These are phyloP conservation scores for Arthromyces matolae DNA, from an alignment of 768 basidiomycete species.

Conservation along the genomic window DNA sequence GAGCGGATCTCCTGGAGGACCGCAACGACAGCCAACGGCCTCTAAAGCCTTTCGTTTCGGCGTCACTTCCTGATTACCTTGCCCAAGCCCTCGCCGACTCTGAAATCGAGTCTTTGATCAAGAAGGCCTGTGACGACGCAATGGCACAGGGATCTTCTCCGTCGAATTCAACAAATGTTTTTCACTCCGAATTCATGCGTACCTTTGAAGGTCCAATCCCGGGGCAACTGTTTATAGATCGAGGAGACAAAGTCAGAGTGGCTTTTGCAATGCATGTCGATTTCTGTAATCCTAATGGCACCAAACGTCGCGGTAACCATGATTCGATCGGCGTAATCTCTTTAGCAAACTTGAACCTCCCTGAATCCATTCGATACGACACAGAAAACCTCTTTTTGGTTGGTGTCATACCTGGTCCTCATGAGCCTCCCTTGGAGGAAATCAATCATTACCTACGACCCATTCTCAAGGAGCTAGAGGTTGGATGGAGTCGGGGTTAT, in stretches of 20 bases:
- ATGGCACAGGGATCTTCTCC: slow-evolving; percentile 2
- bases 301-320: neutral
- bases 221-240: slow-evolving; percentile 2
- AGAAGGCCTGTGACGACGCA: slow-evolving; percentile 12
- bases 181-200: slow-evolving; percentile 1
- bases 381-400: slow-evolving; percentile 31
- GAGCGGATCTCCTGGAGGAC: neutral
- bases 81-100: slow-evolving; percentile 1
- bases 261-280: slow-evolving; percentile 28
- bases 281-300: slow-evolving; percentile 32
- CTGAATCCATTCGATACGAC: slow-evolving; percentile 25
- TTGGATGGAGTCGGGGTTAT: slow-evolving; percentile 19
- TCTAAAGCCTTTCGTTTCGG: too few species aligned
- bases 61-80: too few species aligned
- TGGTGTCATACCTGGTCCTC: slow-evolving; percentile 27
- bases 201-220: neutral
- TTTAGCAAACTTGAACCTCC: slow-evolving; percentile 31
- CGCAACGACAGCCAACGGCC: neutral
- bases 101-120: too few species aligned
- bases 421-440: slow-evolving; percentile 22
- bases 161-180: neutral
- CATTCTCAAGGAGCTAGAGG: slow-evolving; percentile 21
- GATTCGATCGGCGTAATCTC: slow-evolving; percentile 30
- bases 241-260: slow-evolving; percentile 8
- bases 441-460: slow-evolving; percentile 29